These are phyloP conservation scores for Allium sativum DNA, from an alignment of 106 monocot genomes.

Conservation along the genomic window DNA sequence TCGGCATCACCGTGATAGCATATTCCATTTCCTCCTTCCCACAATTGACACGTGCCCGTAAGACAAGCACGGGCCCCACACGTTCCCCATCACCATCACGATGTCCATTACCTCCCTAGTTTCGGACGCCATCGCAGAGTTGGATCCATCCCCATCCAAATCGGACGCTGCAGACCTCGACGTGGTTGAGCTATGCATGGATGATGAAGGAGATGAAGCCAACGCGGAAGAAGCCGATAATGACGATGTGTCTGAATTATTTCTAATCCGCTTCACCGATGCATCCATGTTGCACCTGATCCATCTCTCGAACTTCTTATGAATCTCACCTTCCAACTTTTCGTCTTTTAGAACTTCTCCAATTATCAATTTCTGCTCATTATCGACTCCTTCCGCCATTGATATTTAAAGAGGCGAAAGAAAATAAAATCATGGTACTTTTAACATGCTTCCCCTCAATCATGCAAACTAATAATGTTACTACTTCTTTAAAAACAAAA, in stretches of 20 bases:
- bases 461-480: too few relatives aligned
- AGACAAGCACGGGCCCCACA: slow-evolving; percentile 11
- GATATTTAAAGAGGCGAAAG: background rate
- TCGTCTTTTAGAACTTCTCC: background rate
- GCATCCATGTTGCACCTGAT: background rate
- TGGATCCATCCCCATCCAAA: background rate
- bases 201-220: background rate
- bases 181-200: background rate
- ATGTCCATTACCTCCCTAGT: background rate
- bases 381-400: background rate
- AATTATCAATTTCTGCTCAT: background rate
- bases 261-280: background rate
- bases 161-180: slow-evolving; percentile 1
- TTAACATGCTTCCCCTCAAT: too few relatives aligned
- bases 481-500: too few relatives aligned
- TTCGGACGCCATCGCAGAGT: background rate
- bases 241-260: background rate
- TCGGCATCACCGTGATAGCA: slow-evolving; percentile 19
- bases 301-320: slow-evolving; percentile 1
- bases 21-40: slow-evolving; percentile 62
- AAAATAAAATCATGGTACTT: too few relatives aligned
- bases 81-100: background rate
- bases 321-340: slow-evolving; percentile 2
- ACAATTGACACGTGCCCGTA: slow-evolving; percentile 40
- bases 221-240: too few relatives aligned